Percentiles rank a stretch among this genome's conserved stretches.
These are phyloP conservation scores for Carex cristatella DNA, from an alignment of 176 grass and related monocot species.

Conservation along the genomic window DNA sequence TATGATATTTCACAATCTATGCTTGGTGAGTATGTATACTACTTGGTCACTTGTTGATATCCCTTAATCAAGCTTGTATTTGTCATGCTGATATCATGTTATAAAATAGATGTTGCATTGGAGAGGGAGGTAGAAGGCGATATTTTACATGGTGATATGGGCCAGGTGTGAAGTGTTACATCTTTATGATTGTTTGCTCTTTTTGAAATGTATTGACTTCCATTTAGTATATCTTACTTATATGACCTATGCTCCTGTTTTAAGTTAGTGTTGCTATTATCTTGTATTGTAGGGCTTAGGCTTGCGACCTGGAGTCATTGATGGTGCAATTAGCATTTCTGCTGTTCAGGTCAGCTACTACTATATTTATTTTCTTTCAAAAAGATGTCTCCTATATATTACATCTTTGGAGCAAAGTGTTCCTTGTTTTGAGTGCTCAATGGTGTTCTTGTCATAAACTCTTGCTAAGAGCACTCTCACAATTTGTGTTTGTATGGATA, in stretches of 20 bases:
- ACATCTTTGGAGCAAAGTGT: background rate
- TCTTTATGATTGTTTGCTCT: slow-evolving; percentile 3
- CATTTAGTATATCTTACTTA: background rate
- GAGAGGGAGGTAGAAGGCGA: slow-evolving; percentile 82
- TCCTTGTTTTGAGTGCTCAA: background rate
- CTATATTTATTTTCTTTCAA: background rate
- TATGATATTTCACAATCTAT: slow-evolving; percentile 91
- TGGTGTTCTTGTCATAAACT: background rate
- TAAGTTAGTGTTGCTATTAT: background rate
- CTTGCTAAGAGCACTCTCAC: background rate
- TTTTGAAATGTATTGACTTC: slow-evolving; percentile 12
- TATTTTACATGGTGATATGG: slow-evolving; percentile 87
- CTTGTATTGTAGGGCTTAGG: slow-evolving; percentile 57
- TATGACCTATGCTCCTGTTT: background rate
- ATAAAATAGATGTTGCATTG: slow-evolving; percentile 55
- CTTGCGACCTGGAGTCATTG: slow-evolving; percentile 82
- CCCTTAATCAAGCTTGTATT: background rate
- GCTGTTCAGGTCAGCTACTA: slow-evolving; percentile 68
- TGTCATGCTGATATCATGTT: background rate
- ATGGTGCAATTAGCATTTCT: slow-evolving; percentile 94
- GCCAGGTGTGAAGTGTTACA: slow-evolving; percentile 51
- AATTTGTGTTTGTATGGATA: background rate
- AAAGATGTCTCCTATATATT: background rate
- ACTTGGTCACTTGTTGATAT: background rate
- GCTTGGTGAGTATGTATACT: slow-evolving; percentile 50